Evolutionary conservation across 1,284 basidiomycete genomes (phyloP).

Genomic region (Malassezia nana): DNA sequence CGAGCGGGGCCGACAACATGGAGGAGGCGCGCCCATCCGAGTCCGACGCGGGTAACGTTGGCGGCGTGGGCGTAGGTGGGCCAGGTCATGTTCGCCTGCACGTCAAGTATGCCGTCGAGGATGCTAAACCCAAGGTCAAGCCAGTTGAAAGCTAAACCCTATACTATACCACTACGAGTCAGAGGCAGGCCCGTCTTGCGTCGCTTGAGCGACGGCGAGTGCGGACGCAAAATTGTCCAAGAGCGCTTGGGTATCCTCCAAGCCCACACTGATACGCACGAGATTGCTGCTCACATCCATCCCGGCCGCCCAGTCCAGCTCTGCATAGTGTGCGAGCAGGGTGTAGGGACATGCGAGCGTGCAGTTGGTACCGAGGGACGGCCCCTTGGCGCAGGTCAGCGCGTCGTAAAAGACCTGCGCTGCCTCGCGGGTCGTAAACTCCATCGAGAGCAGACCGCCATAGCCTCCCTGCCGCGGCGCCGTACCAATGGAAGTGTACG

Average conservation of each 20-base stretch:
- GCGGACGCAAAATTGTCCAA: slow-evolving; percentile 60
- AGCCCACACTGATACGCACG: slow-evolving; percentile 78
- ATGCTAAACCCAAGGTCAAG: slow-evolving; percentile 25
- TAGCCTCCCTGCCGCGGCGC: slow-evolving; percentile 54
- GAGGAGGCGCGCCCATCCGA: slow-evolving; percentile 18
- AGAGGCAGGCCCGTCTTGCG: no score
- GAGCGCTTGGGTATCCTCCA: slow-evolving; percentile 65
- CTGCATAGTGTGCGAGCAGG: slow-evolving; percentile 79
- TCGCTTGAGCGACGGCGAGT: slow-evolving; percentile 57
- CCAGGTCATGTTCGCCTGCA: slow-evolving; percentile 21
- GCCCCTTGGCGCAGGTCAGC: slow-evolving; percentile 76
- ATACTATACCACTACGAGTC: background rate
- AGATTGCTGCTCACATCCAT: slow-evolving; percentile 77
- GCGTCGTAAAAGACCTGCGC: slow-evolving; percentile 78
- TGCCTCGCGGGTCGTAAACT: slow-evolving; percentile 63
- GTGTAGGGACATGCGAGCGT: slow-evolving; percentile 88
- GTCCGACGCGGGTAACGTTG: slow-evolving; percentile 17
- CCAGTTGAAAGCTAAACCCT: background rate
- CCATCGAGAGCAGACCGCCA: slow-evolving; percentile 84
- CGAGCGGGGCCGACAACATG: slow-evolving; percentile 31
- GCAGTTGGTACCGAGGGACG: slow-evolving; percentile 89
- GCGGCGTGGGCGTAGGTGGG: slow-evolving; percentile 23
- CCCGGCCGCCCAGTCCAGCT: slow-evolving; percentile 79
- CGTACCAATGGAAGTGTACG: slow-evolving; percentile 18
- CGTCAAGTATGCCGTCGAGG: slow-evolving; percentile 23